Evolutionary conservation across 2,329 filamentous ascomycete genomes (phyloP), one percentile per base, ranked within the genome.

Genomic region (Hymenoscyphus occultus): DNA sequence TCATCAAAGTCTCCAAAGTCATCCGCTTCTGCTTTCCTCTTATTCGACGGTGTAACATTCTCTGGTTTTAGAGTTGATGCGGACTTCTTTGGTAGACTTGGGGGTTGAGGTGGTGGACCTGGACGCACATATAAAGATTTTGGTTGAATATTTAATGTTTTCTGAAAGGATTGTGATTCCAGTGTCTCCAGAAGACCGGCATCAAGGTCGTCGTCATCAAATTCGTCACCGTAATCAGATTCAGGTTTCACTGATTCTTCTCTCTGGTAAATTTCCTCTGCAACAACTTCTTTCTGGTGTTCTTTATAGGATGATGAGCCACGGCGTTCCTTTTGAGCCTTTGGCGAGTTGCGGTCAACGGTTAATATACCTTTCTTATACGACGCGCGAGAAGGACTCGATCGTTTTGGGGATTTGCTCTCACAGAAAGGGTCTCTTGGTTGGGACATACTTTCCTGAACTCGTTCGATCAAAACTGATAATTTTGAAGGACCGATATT

Each of bases 1-100:
- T 89, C 87, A 64, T 90, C 88, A 60, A 85, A 71, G 67, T 91
- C 88, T 57, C 83, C 88, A 76, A 90, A 89, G 56, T 90, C 88
- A 61, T 90, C 85, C 56, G 80, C 66, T 14, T 64, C 63, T 35
- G 12, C 60, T 28, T 39, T 56, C 12, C 28, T 31, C 10, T 31
- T 56, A 14, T 35, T 12, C 12, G 32, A 16, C 9, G 54, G 32
- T 35, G 28, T 35, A 35, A 35, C 14, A 32, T 32, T 35, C 5
- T 14, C 54, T 3, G 22, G 32, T 35, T 31, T 31, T 5, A 28
- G 54, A 14, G 22, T 56, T 10, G 45, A 51, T 9, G 10, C 13
- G 32, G 32, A 32, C 31, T 56, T 56, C 28, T 32, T 19, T 31
- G 54, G 39, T 13, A 6, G 39, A 39, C 56, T 45, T 39, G 16